Conservation (phyloP, 2,329 filamentous ascomycete species). For the Phaeosphaeria sp. region DNA sequence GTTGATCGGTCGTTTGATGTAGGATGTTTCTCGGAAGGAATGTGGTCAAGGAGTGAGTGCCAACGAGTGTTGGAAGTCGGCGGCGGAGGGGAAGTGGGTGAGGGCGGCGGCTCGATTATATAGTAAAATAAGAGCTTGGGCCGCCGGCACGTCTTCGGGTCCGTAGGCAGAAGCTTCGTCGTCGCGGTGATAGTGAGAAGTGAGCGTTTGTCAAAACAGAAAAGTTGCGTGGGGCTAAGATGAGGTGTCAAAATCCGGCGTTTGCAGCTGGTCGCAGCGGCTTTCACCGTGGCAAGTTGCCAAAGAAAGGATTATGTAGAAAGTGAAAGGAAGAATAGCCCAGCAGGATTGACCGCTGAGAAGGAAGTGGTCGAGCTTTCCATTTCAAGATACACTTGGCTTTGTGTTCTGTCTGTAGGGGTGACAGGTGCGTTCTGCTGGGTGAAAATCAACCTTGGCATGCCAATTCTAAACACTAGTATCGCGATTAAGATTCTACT, state of each 20-base stretch:
- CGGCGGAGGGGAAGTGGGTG: conserved; percentile 2
- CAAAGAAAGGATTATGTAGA: neutral
- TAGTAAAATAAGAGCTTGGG: conserved; percentile 5
- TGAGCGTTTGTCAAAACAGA: conserved; percentile 11
- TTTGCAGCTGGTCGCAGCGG: conserved; percentile 6
- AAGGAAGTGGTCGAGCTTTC: conserved; percentile 1
- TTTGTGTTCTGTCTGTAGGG: neutral
- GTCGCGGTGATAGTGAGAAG: conserved; percentile 9
- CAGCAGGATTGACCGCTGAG: conserved; percentile 8
- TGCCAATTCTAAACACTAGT: too few species aligned
- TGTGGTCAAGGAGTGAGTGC: neutral
- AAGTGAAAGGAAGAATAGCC: conserved; percentile 8
- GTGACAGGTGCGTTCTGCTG: neutral
- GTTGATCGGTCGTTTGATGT: neutral
- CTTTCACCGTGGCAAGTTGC: conserved; percentile 8
- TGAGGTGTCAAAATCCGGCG: neutral
- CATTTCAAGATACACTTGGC: neutral
- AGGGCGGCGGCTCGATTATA: conserved; percentile 4
- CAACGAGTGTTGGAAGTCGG: neutral
- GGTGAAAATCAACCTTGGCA: neutral
- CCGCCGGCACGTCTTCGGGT: neutral
- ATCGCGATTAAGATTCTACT: too few species aligned
- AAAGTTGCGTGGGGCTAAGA: neutral
- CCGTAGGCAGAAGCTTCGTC: conserved; percentile 2
- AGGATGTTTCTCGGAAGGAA: neutral